Base-by-base conservation (phyloP, 2,329 filamentous ascomycete genomes). In the Trichoderma sp. region DNA sequence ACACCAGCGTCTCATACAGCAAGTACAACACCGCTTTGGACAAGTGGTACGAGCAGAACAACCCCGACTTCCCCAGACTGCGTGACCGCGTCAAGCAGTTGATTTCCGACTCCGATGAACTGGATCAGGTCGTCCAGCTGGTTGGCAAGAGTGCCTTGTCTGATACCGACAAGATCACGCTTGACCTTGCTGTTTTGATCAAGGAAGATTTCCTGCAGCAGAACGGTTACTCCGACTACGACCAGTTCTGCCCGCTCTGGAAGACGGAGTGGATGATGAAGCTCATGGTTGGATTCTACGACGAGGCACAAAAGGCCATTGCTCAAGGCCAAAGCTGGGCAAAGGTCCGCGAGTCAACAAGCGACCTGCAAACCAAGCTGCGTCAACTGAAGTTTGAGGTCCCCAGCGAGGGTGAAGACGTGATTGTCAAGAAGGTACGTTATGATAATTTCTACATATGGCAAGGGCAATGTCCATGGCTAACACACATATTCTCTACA, bases 241-340 rank as follows among this genome's bases (percentile, higher is more conserved):
- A 99, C 83, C 95, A 98, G 87, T 99, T 97, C 91, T 99, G 97
- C 83, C 97, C 97, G 67, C 91, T 99, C 82, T 99, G 97, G 97
- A 99, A 99, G 93, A 99, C 97, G 0, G 94, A 97, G 85, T 99
- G 97, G 93, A 98, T 99, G 97, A 99, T 99, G 97, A 98, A 97
- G 91, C 93, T 95, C 78, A 98, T 99, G 92, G 94, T 99, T 89
- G 94, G 93, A 75, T 99, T 96, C 91, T 95, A 98, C 84, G 97
- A 99, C 82, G 97, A 99, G 88, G 93, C 95, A 29, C 96, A 98
- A 85, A 98, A 98, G 91, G 95, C 95, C 7, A 91, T 99, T 82
- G 90, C 93, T 6, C 95, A 98, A 85, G 97, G 97, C 77, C 93
- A 96, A 86, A 93, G 88, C 85, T 99, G 97, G 97, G 88, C 89